Conservation (phyloP, 495 filamentous ascomycete genomes). For the Podospora pseudopauciseta region DNA sequence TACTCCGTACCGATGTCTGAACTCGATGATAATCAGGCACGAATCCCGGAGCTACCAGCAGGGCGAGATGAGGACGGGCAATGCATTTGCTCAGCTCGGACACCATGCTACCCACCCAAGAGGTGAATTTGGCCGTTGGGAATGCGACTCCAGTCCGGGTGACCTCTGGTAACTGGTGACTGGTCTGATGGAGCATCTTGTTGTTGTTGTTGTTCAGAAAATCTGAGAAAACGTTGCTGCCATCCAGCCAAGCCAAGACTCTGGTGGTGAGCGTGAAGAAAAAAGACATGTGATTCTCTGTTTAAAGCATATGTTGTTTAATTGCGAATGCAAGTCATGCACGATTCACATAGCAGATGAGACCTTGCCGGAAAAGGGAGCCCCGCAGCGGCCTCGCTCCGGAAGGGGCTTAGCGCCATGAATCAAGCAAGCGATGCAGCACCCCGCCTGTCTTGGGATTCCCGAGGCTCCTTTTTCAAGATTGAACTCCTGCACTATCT, state of each 20-base stretch:
- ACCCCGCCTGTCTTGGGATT: not conserved
- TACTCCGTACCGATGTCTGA: not conserved
- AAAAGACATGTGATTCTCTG: constrained; percentile 6
- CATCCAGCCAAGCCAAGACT: not conserved
- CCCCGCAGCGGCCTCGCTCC: not conserved
- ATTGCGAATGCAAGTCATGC: not conserved
- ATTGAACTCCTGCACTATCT: too few relatives aligned
- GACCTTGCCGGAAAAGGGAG: not conserved
- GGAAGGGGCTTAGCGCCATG: not conserved
- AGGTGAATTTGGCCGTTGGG: too few relatives aligned
- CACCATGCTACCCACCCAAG: too few relatives aligned
- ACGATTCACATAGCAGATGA: not conserved
- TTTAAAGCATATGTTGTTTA: not conserved
- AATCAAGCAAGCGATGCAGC: not conserved
- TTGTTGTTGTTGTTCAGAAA: not conserved
- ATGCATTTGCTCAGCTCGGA: not conserved
- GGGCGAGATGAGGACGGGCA: not conserved
- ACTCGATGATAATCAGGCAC: too few relatives aligned
- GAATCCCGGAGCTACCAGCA: not conserved
- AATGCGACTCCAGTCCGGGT: not conserved
- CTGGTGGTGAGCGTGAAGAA: not conserved
- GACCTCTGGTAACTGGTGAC: not conserved
- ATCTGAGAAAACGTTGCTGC: not conserved
- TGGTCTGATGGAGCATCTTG: not conserved
- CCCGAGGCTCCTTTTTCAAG: not conserved